A percentile compares a stretch with the other conserved stretches of the same genome.
These are phyloP conservation scores for Amorphotheca resinae DNA, from an alignment of 495 filamentous ascomycete species.

Conservation along the genomic window DNA sequence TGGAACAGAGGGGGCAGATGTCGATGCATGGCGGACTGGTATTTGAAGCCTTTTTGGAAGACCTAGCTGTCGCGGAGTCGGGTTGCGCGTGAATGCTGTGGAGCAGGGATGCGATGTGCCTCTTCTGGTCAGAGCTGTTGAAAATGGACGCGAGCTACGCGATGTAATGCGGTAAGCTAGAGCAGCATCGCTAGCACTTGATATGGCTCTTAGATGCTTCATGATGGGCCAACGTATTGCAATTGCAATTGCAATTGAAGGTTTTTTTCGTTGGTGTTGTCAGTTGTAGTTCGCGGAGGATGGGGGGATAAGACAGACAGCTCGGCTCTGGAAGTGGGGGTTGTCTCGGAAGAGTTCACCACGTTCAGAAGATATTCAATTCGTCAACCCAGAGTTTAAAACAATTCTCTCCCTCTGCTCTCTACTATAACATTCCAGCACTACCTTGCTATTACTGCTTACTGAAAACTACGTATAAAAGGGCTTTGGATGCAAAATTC, in stretches of 20 bases:
- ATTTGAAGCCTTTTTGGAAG: background rate
- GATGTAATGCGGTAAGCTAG: constrained; percentile 6
- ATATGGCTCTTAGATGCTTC: constrained; percentile 23
- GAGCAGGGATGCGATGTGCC: background rate
- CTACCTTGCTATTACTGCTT: constrained; percentile 5
- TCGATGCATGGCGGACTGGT: constrained; percentile 11
- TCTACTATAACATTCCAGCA: constrained; percentile 19
- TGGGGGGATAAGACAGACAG: background rate
- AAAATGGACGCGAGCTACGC: constrained; percentile 9
- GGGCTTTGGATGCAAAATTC: background rate
- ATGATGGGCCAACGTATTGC: constrained; percentile 23
- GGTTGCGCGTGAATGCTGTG: constrained; percentile 1
- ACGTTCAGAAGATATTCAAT: background rate
- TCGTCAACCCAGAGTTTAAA: too few species aligned
- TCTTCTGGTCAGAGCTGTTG: constrained; percentile 20
- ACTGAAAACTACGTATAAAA: constrained; percentile 3
- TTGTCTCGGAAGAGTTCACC: background rate
- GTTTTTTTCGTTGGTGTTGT: background rate
- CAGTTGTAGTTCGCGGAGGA: background rate
- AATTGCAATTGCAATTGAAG: background rate
- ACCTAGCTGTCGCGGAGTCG: background rate
- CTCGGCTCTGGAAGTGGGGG: background rate
- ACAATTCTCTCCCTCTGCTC: constrained; percentile 2
- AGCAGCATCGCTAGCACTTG: constrained; percentile 18
- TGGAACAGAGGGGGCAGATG: background rate